Conservation (phyloP, 768 basidiomycete genomes). For the Cubamyces sp. region DNA sequence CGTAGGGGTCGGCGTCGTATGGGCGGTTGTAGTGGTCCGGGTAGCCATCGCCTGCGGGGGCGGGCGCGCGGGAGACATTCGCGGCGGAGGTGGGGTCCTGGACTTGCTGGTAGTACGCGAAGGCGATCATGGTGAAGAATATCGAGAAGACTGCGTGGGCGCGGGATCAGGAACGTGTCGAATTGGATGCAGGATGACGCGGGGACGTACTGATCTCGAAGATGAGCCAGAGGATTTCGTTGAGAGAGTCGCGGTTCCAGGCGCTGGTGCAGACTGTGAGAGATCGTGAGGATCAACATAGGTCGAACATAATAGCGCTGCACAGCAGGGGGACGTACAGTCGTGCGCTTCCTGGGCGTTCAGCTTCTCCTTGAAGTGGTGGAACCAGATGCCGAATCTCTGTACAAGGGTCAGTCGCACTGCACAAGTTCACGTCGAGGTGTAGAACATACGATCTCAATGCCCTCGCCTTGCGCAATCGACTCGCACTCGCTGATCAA, state of each 20-base stretch:
- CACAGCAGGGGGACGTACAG: slow-evolving; percentile 44
- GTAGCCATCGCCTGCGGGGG: slow-evolving; percentile 36
- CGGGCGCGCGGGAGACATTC: slow-evolving; percentile 52
- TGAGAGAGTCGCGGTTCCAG: slow-evolving; percentile 71
- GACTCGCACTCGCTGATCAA: slow-evolving; percentile 59
- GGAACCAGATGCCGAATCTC: slow-evolving; percentile 38
- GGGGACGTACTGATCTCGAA: slow-evolving; percentile 55
- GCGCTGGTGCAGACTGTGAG: slow-evolving; percentile 59
- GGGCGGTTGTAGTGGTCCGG: slow-evolving; percentile 64
- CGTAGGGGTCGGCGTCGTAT: slow-evolving; percentile 46
- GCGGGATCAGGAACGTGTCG: not conserved
- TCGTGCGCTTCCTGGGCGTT: slow-evolving; percentile 42
- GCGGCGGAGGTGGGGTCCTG: slow-evolving; percentile 65
- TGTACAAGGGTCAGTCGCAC: slow-evolving; percentile 13
- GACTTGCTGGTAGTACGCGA: slow-evolving; percentile 75
- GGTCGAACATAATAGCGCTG: not conserved
- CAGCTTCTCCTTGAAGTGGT: slow-evolving; percentile 27
- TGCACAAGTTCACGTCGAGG: not conserved
- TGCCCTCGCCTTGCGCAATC: slow-evolving; percentile 40
- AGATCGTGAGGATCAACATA: not conserved
- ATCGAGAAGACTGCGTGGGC: slow-evolving; percentile 51
- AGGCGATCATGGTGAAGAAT: slow-evolving; percentile 68
- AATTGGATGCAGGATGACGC: not conserved
- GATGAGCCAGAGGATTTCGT: slow-evolving; percentile 66
- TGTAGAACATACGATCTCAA: slow-evolving; percentile 38